Evolutionary conservation across 306 rosid genomes (phyloP), one percentile per base, ranked within the genome.

Genomic region (Luffa aegyptiaca): DNA sequence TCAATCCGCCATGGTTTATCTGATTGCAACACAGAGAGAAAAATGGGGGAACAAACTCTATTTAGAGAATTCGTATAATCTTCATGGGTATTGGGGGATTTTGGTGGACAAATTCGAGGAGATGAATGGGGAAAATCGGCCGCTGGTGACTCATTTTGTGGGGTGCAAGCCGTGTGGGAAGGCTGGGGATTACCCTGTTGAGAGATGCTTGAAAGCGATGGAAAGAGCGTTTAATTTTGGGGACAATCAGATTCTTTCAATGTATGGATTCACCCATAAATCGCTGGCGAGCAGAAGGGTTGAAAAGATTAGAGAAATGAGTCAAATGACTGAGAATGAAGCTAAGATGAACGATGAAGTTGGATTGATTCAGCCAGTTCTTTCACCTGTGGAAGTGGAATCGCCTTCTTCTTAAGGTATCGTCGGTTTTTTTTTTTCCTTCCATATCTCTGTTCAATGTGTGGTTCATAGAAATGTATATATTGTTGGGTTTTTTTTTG

Each of bases 101-200:
- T 31, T 93, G 89, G 97, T 93, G 35, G 97, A 93, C 62, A 82
- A 84, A 37, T 93, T 91, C n/a, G 97, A 91, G 86, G 96, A 91
- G 55, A 81, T 83, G 89, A 81, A 88, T 0, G 87, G 90, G 81
- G 91, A 87, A 62, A 83, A 89, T 66, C 91, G 96, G 97, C 97
- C 97, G 0, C 79, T 93, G 80, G 96, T 93, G 83, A 93, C 97
- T 44, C 97, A 93, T 81, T 93, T 93, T 64, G 96, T 91, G 58
- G 97, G 97, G 44, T 93, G 97, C 71, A 93, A 93, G 81, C 97
- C 97, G 21, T 93, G 97, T 70, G 96, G 94, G 76, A 93, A 93
- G 66, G 89, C 89, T 53, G 97, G 96, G 52, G 97, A 91, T 78
- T 91, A 91, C 75, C 90, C 94, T 6, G 93, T 87, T 20, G 94